Base-by-base conservation (phyloP, 2,329 filamentous ascomycete genomes). In the Juglanconis sp. region DNA sequence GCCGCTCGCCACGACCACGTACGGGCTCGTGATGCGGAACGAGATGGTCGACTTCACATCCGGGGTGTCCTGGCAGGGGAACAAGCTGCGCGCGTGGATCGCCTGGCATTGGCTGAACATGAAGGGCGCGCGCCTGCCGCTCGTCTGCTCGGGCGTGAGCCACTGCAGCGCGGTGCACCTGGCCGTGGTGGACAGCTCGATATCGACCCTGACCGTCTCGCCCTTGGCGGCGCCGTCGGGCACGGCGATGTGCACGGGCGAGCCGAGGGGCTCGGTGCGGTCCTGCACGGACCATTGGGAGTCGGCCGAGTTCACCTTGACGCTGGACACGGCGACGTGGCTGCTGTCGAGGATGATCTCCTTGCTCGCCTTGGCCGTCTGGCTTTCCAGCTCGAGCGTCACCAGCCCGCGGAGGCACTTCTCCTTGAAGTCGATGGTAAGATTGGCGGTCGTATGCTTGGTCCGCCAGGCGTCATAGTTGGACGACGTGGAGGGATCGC, bases 41-140 rank as follows among this genome's bases (percentile, higher is more conserved):
- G 88, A 87, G 75, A 93, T 92, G 1, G 92, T 96, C n/a, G 91
- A 92, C 79, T 99, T 99, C 69, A 97, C 90, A 72, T 97, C 94
- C 3, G 95, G 95, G 1, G 95, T 98, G 72, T 99, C 95, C 78
- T 98, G 94, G 76, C 94, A 98, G 6, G 95, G 95, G 74, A 98
- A 96, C 63, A 98, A 85, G 52, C 92, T 96, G 62, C 95, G 87
- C 48, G 91, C 92, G 70, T 98, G 93, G 70, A 97, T 98, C 57
- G 94, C 93, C 79, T 99, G 94, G 74, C 93, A 96, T 79, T 98
- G 95, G 49, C 91, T 96, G 79, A 98, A 98, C 87, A 98, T 94
- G 76, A 97, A 98, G 1, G 94, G 94, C 67, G 96, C 90, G 75
- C 92, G 95, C 79, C 92, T 93, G 83, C 96, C 97, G 61, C 91